Percentiles rank a stretch among this genome's conserved stretches.
Evolutionary conservation across 805 yeast genomes (phyloP).

Genomic region (Candida suzukii): DNA sequence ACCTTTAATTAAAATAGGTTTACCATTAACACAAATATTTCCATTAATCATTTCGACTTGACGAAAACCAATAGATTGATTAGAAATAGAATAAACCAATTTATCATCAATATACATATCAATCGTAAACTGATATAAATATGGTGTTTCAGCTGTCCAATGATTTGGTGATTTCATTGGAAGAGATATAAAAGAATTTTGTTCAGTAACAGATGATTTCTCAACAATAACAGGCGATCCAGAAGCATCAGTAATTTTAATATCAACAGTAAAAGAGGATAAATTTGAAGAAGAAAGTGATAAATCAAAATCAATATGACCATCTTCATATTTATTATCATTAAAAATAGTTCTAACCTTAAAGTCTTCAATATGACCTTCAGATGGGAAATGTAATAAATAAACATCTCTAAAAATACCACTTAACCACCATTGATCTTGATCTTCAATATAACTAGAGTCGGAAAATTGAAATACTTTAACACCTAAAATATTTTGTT

Average conservation of each 20-base stretch:
- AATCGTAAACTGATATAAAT: constrained; percentile 18
- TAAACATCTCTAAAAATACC: constrained; percentile 32
- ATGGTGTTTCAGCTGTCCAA: constrained; percentile 30
- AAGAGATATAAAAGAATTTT: not conserved
- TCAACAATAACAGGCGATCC: not conserved
- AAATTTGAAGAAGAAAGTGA: not conserved
- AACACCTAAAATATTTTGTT: constrained; percentile 13
- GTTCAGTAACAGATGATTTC: constrained; percentile 1
- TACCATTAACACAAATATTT: constrained; percentile 23
- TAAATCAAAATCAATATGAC: constrained; percentile 1
- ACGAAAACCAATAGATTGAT: constrained; percentile 22
- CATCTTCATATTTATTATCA: constrained; percentile 8
- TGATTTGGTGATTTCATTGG: constrained; percentile 11
- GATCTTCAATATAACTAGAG: constrained; percentile 29
- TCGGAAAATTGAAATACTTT: constrained; percentile 27
- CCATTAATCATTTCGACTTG: constrained; percentile 21
- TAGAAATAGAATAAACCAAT: constrained; percentile 9
- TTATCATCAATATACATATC: constrained; percentile 5
- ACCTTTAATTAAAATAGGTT: constrained; percentile 23
- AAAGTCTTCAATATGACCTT: constrained; percentile 24
- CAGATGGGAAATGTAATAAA: constrained; percentile 16
- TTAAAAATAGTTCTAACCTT: constrained; percentile 15
- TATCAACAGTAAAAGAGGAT: not conserved
- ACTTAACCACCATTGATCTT: constrained; percentile 34
- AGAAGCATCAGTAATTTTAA: not conserved